Evolutionary conservation across 2,329 filamentous ascomycete genomes (phyloP).

Genomic region (Aspergillus sp.): DNA sequence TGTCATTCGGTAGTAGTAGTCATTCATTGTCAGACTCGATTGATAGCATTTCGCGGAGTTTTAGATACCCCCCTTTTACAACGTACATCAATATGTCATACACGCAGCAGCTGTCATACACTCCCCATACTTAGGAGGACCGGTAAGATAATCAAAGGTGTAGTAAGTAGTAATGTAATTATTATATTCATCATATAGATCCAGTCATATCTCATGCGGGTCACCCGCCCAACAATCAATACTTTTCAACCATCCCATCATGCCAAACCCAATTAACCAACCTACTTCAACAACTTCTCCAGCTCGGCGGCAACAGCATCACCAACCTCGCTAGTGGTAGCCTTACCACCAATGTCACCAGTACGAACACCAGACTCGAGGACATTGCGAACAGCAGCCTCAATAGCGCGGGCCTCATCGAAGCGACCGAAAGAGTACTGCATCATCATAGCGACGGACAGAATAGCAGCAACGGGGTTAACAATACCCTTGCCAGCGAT

Average conservation of each 20-base stretch:
- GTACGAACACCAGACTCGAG: slow-evolving; percentile 80
- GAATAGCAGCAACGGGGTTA: slow-evolving; percentile 87
- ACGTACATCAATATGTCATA: neutral
- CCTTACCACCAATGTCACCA: slow-evolving; percentile 78
- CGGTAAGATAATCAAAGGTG: neutral
- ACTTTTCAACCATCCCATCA: neutral
- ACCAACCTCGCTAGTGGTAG: slow-evolving; percentile 75
- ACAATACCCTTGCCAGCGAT: slow-evolving; percentile 91
- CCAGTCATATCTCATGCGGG: slow-evolving; percentile 6
- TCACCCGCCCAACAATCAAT: neutral
- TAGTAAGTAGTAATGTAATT: slow-evolving; percentile 1
- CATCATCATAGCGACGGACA: slow-evolving; percentile 94
- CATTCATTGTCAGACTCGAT: neutral
- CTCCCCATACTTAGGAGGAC: too few relatives aligned
- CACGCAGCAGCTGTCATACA: neutral
- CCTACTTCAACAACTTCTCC: slow-evolving; percentile 63
- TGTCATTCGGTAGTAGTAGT: slow-evolving; percentile 46
- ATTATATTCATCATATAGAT: neutral
- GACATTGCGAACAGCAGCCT: slow-evolving; percentile 76
- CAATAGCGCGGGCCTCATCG: slow-evolving; percentile 74
- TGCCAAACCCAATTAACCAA: neutral
- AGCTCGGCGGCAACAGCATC: slow-evolving; percentile 79
- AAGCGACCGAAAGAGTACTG: slow-evolving; percentile 85
- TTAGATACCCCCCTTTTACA: slow-evolving; percentile 11
- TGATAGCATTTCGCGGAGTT: slow-evolving; percentile 5